Base-by-base conservation (phyloP, 371 early-diverging fungal genomes). In the Phascolomyces articulosus region DNA sequence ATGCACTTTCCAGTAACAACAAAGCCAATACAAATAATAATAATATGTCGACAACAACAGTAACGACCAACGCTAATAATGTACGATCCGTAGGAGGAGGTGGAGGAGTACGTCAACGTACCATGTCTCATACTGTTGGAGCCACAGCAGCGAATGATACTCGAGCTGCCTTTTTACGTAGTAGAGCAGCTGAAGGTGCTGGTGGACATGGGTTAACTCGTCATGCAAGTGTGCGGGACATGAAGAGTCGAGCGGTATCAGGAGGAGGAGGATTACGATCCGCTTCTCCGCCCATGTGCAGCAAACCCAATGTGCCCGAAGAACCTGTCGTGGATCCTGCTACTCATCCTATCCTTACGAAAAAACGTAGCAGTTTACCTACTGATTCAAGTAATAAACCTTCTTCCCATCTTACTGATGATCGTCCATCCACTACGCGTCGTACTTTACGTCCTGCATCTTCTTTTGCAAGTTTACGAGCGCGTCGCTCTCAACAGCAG, bases 391-490 rank as follows among this genome's bases (percentile, higher is more conserved):
- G 34, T 38, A 54, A 57, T 40, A 58, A 49, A 23, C 40, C 44
- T 47, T 26, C 11, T 26, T 26, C 7, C 65, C n/a, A 62, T 44
- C 44, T 8, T 44, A n/a, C 44, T 44, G 6, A 1, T 44, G n/a
- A n/a, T n/a, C n/a, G n/a, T n/a, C n/a, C n/a, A n/a, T n/a, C n/a
- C n/a, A n/a, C n/a, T n/a, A 7, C 44, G 27, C 59, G 56, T 2
- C 66, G 66, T 31, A 38, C 59, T 48, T 38, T 71, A 47, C 60
- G 72, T 20, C 64, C 72, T 24, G 75, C 75, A 34, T 71, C 72
- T 9, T 74, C 74, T 10, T 28, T 59, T 24, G 60, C 47, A 27
- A 59, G 27, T 47, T 20, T 59, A 38, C 51, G 51, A 20, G 11
- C 23, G 4, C 51, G 51, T 51, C 51, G 51, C 0, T 51, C 51